Evolutionary conservation across 495 filamentous ascomycete genomes (phyloP), one percentile per base, ranked within the genome.

Genomic region (Penicillium angulare): DNA sequence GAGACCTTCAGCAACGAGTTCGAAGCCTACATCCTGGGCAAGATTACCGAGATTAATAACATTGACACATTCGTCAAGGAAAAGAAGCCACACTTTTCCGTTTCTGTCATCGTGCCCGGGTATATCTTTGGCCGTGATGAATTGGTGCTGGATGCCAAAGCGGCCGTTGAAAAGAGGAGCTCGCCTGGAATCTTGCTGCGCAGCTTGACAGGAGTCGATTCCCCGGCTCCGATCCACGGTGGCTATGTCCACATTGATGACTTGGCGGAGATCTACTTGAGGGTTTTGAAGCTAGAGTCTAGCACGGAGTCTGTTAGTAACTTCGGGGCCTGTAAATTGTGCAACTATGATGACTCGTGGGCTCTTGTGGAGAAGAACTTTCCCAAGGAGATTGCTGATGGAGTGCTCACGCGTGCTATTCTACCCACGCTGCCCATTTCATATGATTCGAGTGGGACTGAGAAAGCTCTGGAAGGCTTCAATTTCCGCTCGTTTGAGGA

Each of bases 51-150:
- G 40, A 44, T 75, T 15, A 76, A 69, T 4, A 47, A 58, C 7
- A 79, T 80, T 13, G 87, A 87, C 67, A 55, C 64, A 0, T 70
- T 87, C 53, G 63, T 86, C 1, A 77, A 81, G 67, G 75, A 78
- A 27, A 75, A 85, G 59, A 83, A 82, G 52, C 84, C 82, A 0
- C 79, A 78, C 51, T 89, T 89, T 61, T 77, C 77, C 15, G 47
- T 92, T 15, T 69, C 78, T 3, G 88, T 85, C 1, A 68, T 87
- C 48, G 76, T 77, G 51, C 66, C 53, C 1, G 53, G 53, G 18
- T 56, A 50, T 36, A 35, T 56, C 42, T 47, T 18, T 23, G 53
- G 53, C 3, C 53, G 41, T 26, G 46, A 56, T 33, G 42, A 47
- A 7, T 33, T 43, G 5, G 24, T 34, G 17, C 34, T 29, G 1